Evolutionary conservation across 2,329 filamentous ascomycete species (phyloP).

Genomic region (Raffaelea ambrosiae): DNA sequence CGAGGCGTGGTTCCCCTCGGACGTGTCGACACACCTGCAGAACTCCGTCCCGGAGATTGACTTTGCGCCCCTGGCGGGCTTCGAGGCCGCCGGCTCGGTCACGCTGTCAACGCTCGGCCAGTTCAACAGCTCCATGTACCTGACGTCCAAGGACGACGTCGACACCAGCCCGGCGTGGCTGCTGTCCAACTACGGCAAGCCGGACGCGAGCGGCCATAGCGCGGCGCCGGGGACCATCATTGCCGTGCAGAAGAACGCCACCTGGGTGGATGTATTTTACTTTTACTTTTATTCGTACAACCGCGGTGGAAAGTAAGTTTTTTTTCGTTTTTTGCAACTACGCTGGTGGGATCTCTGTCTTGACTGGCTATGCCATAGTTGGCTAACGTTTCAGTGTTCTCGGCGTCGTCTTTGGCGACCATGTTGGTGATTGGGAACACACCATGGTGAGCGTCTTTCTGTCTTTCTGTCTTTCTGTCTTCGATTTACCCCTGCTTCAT

Average conservation of each 20-base stretch:
- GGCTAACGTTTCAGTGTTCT: constrained; percentile 10
- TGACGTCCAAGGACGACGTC: constrained; percentile 12
- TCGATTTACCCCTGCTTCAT: neutral
- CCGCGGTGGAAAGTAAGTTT: constrained; percentile 10
- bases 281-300: constrained; percentile 17
- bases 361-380: too few species aligned
- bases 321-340: neutral
- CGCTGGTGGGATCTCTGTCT: too few species aligned
- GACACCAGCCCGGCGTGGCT: constrained; percentile 10
- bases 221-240: constrained; percentile 14
- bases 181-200: constrained; percentile 12
- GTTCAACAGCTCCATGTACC: constrained; percentile 9
- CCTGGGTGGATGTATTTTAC: constrained; percentile 14
- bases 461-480: neutral
- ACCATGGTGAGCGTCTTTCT: constrained; percentile 11
- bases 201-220: constrained; percentile 10
- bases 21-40: constrained; percentile 13
- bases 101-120: constrained; percentile 11
- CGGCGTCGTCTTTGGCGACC: constrained; percentile 15
- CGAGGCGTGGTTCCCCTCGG: constrained; percentile 14
- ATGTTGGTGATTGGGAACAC: constrained; percentile 19
- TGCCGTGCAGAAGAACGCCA: constrained; percentile 14
- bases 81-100: constrained; percentile 7
- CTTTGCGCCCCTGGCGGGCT: constrained; percentile 5
- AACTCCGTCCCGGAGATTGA: constrained; percentile 12